Conservation (phyloP, 2,329 filamentous ascomycete genomes). For the Aspergillus hiratsukae region DNA sequence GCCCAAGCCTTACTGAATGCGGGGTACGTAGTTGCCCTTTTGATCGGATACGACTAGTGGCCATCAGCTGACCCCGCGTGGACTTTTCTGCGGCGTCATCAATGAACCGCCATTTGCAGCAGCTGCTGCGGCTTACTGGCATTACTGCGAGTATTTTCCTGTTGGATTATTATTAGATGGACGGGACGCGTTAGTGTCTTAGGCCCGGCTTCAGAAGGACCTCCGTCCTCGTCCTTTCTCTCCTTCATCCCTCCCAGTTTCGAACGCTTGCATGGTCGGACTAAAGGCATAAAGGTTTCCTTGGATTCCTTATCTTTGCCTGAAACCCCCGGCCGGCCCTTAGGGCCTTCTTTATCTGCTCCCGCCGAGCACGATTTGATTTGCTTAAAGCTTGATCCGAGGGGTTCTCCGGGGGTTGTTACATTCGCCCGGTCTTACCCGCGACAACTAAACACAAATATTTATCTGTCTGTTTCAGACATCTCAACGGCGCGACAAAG, state of each 20-base stretch:
- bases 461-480: neutral
- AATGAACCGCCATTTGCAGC: neutral
- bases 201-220: neutral
- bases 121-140: neutral
- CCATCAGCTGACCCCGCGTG: constrained; percentile 21
- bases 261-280: neutral
- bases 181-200: neutral
- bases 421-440: constrained; percentile 11
- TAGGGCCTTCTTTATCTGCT: constrained; percentile 3
- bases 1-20: constrained; percentile 14
- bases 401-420: constrained; percentile 5
- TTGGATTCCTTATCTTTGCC: neutral
- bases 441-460: constrained; percentile 1
- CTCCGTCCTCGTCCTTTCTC: neutral
- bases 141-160: no score
- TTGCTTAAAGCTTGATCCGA: constrained; percentile 10
- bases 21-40: constrained; percentile 13
- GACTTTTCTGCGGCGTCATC: constrained; percentile 6
- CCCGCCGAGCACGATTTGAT: constrained; percentile 7
- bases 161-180: neutral
- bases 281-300: neutral
- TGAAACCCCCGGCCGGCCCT: constrained; percentile 1
- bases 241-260: neutral
- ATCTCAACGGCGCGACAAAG: constrained; percentile 4
- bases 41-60: constrained; percentile 5